These are phyloP conservation scores for Crithidia expoeki DNA, from an alignment of 208 protist genomes.

Conservation along the genomic window DNA sequence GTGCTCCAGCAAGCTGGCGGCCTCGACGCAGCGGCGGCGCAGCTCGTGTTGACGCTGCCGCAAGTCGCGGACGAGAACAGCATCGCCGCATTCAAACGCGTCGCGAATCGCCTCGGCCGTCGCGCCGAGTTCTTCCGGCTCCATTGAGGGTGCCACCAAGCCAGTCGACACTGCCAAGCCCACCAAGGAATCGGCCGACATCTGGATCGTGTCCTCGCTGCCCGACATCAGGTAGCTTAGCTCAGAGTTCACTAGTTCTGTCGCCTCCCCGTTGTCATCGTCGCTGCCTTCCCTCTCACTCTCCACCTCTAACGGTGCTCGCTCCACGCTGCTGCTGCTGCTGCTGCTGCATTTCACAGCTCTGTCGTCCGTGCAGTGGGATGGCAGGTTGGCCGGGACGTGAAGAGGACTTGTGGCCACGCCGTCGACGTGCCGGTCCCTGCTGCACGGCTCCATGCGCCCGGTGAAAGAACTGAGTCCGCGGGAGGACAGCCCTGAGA, in stretches of 20 bases:
- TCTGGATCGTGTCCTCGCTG: conserved; percentile 27
- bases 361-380: neutral
- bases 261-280: neutral
- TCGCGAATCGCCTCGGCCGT: conserved; percentile 11
- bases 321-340: neutral
- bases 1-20: conserved; percentile 23
- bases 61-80: neutral
- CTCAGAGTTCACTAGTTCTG: neutral
- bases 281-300: neutral
- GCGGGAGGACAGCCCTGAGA: conserved; percentile 3
- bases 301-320: neutral
- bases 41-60: conserved; percentile 19
- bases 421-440: neutral
- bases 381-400: neutral
- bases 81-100: neutral
- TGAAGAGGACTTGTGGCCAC: neutral
- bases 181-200: conserved; percentile 25
- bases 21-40: conserved; percentile 16
- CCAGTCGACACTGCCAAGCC: conserved; percentile 34
- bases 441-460: neutral
- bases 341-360: neutral
- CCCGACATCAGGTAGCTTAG: conserved; percentile 14
- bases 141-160: conserved; percentile 25
- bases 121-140: conserved; percentile 17
- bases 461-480: neutral